phyloP scores from a whole-genome alignment of 2,329 filamentous ascomycete genomes.

The Trichoderma sp. region DNA sequence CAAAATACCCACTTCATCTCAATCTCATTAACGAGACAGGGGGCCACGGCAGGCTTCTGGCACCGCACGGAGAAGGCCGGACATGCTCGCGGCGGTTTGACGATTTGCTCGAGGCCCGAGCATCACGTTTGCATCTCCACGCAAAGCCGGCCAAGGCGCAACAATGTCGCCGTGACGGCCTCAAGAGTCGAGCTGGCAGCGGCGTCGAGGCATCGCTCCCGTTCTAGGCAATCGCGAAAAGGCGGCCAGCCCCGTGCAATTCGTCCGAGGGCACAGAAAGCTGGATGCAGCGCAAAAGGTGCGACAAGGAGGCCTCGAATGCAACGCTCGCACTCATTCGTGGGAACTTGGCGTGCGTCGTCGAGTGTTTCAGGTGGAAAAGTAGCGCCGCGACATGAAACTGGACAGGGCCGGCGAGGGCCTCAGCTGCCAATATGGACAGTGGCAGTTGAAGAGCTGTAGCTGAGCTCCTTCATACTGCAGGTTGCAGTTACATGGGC shows the following conservation, averaged over 20 bases:
- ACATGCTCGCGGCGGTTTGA: background rate
- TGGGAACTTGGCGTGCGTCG: constrained; percentile 7
- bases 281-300: background rate
- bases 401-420: background rate
- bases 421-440: background rate
- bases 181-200: background rate
- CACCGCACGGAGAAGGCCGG: background rate
- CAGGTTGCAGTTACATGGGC: background rate
- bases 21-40: constrained; percentile 7
- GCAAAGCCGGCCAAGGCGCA: background rate
- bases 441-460: background rate
- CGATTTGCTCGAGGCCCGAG: background rate
- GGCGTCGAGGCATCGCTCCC: background rate
- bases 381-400: constrained; percentile 14
- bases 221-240: background rate
- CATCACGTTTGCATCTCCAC: background rate
- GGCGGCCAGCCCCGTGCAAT: background rate
- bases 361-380: constrained; percentile 18
- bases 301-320: constrained; percentile 18
- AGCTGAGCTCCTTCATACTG: background rate
- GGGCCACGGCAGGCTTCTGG: background rate
- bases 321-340: constrained; percentile 4
- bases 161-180: background rate
- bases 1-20: background rate
- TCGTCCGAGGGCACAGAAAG: background rate